Base-by-base conservation (phyloP, 176 grass and related monocot genomes). In the Leersia perrieri region DNA sequence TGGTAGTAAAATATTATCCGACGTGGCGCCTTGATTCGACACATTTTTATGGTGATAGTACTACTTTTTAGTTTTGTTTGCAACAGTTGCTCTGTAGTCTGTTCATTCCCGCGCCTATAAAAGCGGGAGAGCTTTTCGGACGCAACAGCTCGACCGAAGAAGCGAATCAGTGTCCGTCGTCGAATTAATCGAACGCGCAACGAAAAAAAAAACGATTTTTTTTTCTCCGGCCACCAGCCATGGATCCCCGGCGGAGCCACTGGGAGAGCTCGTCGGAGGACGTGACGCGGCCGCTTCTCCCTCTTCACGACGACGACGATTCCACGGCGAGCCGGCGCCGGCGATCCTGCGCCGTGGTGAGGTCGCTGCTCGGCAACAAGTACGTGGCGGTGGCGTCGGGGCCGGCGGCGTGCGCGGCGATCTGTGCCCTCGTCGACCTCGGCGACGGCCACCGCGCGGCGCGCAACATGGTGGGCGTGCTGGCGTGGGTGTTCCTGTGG, bases 401-500 rank as follows among this genome's bases (percentile, higher is more conserved):
- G 1, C 96, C 96, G 6, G 16, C 51, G 44, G 86, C 86, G 42
- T 86, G 88, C 77, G 68, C 55, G 71, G 66, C 84, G 8, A 78
- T 93, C 35, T 88, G 81, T 44, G 39, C 73, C 33, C 76, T 95
- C n/a, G 77, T 84, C 0, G 86, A 96, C 60, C 85, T 92, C 73
- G 76, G 78, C 40, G 23, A 30, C 25, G 86, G 27, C 23, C 83
- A 72, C 70, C 39, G 55, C 30, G 57, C 75, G 13, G 87, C 86
- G 35, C 88, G 96, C 58, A 95, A 93, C 90, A 98, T 98, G 96
- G 82, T 96, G 3, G 93, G 75, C 5, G 90, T 89, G 15, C 90
- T 96, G 4, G 87, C 87, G 11, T 93, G 95, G 95, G 86, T 98
- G 31, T 98, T 95, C 80, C 38, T 94, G 9, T 98, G 95, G 95